Conservation (phyloP, 148 eudicot genomes). For the Amaranthus hypochondriacus region DNA sequence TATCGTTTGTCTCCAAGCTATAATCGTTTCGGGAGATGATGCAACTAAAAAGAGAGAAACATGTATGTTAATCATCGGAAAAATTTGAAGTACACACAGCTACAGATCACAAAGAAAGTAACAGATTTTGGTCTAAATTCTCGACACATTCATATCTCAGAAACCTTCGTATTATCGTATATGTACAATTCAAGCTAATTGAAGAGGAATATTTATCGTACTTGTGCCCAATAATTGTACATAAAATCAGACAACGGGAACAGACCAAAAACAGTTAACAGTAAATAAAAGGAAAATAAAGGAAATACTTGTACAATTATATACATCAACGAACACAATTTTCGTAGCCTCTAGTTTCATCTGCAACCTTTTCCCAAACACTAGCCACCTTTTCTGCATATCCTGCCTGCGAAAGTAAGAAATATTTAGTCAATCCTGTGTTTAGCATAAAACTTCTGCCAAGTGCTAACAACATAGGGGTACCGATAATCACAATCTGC, state of each 20-base stretch:
- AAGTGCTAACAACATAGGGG: too few species aligned
- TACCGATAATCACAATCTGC: too few species aligned
- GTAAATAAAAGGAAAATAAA: too few species aligned
- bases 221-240: neutral
- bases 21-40: too few species aligned
- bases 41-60: too few species aligned
- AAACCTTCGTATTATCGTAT: neutral
- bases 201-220: neutral
- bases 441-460: neutral
- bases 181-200: conserved; percentile 17
- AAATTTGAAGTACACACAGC: too few species aligned
- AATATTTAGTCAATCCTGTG: neutral
- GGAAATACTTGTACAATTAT: conserved; percentile 6
- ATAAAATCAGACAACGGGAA: conserved; percentile 17
- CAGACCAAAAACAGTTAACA: neutral
- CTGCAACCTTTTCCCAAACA: conserved; percentile 88
- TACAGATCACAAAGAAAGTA: neutral
- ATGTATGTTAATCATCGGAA: too few species aligned
- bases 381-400: conserved; percentile 90
- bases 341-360: conserved; percentile 67
- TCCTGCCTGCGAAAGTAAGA: conserved; percentile 65
- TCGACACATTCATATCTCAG: neutral
- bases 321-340: conserved; percentile 27
- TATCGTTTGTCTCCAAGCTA: too few species aligned
- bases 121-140: neutral